phyloP scores from a whole-genome alignment of 139 green algal species.

The Coelastrella sp. region DNA sequence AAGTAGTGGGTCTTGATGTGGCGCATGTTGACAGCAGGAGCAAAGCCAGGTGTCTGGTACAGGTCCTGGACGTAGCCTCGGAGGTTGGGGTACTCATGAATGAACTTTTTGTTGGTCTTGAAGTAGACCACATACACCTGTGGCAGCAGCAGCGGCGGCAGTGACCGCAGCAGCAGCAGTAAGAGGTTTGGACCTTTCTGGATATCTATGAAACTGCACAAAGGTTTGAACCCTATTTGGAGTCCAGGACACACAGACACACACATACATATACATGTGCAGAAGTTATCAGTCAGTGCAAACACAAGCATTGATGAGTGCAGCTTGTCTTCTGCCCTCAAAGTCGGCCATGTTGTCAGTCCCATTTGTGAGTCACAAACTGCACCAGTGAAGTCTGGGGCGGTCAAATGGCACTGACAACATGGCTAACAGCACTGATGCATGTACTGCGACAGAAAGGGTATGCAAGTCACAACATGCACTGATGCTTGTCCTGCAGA shows the following conservation, averaged over 20 bases:
- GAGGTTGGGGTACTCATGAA: conserved; percentile 6
- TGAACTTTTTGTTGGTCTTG: conserved; percentile 83
- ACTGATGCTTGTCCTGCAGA: not conserved
- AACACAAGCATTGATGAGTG: not conserved
- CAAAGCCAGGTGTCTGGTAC: conserved; percentile 78
- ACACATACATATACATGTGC: too few species aligned
- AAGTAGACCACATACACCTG: conserved; percentile 94
- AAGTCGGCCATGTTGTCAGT: too few species aligned
- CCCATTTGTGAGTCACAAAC: too few species aligned
- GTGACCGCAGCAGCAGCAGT: not conserved
- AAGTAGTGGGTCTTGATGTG: conserved; percentile 96
- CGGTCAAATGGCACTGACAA: too few species aligned
- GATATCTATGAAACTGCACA: too few species aligned
- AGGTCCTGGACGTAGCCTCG: conserved; percentile 64
- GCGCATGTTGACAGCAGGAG: conserved; percentile 74
- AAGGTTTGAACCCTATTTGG: not conserved
- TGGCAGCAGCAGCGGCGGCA: not conserved
- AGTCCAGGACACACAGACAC: too few species aligned
- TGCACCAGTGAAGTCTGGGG: too few species aligned
- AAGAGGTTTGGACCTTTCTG: too few species aligned
- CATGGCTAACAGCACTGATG: too few species aligned
- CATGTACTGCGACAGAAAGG: not conserved
- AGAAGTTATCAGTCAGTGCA: too few species aligned
- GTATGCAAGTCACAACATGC: not conserved
- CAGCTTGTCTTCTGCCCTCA: not conserved